phyloP scores from a whole-genome alignment of 768 basidiomycete species.

The Lentinula edodes region DNA sequence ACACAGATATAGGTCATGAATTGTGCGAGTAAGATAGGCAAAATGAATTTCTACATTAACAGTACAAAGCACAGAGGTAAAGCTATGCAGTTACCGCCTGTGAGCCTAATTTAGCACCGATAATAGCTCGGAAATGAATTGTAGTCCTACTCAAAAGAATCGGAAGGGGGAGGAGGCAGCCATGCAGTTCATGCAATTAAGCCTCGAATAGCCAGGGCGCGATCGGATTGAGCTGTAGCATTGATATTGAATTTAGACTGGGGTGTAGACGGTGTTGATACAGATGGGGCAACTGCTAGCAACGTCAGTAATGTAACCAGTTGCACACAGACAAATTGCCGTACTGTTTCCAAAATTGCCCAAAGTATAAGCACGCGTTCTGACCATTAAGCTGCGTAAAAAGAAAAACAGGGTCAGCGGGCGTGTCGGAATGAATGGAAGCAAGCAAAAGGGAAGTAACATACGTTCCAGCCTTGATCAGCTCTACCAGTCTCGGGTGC shows the following conservation, averaged over 20 bases:
- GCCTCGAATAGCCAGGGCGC: background rate
- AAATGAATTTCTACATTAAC: too few relatives aligned
- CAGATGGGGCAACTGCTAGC: background rate
- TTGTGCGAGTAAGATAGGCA: too few relatives aligned
- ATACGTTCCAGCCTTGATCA: slow-evolving; percentile 51
- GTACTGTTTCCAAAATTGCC: background rate
- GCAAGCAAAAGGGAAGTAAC: slow-evolving; percentile 15
- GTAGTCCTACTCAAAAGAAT: background rate
- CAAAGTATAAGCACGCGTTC: slow-evolving; percentile 30
- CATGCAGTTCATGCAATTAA: background rate
- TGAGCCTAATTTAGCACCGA: too few relatives aligned
- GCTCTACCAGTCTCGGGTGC: slow-evolving; percentile 43
- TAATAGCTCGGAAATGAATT: too few relatives aligned
- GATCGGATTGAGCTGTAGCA: background rate
- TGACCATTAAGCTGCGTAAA: slow-evolving; percentile 23
- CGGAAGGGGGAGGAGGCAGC: background rate
- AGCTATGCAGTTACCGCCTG: too few relatives aligned
- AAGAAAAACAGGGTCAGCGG: background rate
- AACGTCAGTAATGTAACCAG: background rate
- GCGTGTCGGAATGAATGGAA: slow-evolving; percentile 1
- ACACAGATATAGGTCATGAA: too few relatives aligned
- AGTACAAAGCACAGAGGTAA: too few relatives aligned
- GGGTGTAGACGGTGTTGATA: background rate
- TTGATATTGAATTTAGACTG: background rate
- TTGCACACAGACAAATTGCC: background rate